Conservation (phyloP, 169 alveolate genomes). For the Neospora caninum region DNA sequence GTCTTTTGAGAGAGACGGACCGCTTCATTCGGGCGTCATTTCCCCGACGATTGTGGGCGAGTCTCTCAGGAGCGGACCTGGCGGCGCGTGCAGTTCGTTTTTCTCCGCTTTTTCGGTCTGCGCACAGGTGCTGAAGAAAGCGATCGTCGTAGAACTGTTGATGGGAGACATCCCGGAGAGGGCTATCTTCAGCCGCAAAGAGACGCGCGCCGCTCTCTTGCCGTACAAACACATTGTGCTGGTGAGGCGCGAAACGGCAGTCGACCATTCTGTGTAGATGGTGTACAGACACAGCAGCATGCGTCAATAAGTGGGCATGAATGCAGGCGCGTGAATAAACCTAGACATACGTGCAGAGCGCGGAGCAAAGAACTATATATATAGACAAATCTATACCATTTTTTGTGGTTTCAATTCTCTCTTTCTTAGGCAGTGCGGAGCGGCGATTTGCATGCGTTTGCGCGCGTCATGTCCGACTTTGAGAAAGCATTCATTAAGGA, state of each 20-base stretch:
- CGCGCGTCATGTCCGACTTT: constrained; percentile 81
- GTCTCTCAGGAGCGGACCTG: background rate
- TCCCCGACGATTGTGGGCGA: too few relatives aligned
- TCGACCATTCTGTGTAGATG: background rate
- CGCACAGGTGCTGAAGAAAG: constrained; percentile 87
- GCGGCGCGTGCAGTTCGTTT: background rate
- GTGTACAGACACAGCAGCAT: background rate
- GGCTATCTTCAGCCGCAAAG: constrained; percentile 87
- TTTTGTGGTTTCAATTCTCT: too few relatives aligned
- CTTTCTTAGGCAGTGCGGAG: constrained; percentile 86
- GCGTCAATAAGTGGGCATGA: too few relatives aligned
- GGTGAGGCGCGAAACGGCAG: constrained; percentile 17
- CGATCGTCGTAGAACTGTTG: constrained; percentile 92
- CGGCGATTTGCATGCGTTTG: constrained; percentile 92
- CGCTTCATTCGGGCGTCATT: too few relatives aligned
- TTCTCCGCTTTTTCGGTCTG: background rate
- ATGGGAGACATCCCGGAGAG: constrained; percentile 98
- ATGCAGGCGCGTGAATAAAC: too few relatives aligned
- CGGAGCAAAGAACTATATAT: too few relatives aligned
- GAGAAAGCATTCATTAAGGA: constrained; percentile 83
- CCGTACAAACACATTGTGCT: constrained; percentile 92
- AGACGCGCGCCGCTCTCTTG: constrained; percentile 82
- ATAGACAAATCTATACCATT: too few relatives aligned
- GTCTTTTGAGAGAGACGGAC: too few relatives aligned
- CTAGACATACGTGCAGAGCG: too few relatives aligned